phyloP scores from a whole-genome alignment of 805 yeast species.

The Lachancea nothofagi region DNA sequence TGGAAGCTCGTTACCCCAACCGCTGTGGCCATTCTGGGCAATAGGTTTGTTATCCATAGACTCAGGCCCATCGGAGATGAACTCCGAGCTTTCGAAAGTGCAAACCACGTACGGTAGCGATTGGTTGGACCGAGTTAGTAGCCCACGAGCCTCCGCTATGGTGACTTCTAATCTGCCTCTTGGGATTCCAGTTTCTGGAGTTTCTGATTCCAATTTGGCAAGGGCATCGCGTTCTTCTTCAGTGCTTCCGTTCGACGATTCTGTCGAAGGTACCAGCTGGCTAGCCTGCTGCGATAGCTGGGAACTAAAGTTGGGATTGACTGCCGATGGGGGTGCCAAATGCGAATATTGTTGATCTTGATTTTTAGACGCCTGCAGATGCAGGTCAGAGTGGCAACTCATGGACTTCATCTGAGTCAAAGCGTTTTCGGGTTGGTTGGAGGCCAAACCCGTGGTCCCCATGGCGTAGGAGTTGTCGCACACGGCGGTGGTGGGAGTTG shows the following conservation, averaged over 20 bases:
- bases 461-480: slow-evolving; percentile 57
- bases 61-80: slow-evolving; percentile 75
- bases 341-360: not conserved
- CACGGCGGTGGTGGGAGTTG: slow-evolving; percentile 66
- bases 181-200: slow-evolving; percentile 38
- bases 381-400: slow-evolving; percentile 13
- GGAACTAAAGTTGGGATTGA: not conserved
- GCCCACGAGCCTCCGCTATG: slow-evolving; percentile 72
- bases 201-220: not conserved
- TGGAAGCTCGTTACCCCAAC: slow-evolving; percentile 19
- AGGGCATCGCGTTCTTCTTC: slow-evolving; percentile 4
- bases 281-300: slow-evolving; percentile 3
- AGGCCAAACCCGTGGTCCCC: slow-evolving; percentile 55
- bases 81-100: slow-evolving; percentile 87
- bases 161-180: slow-evolving; percentile 79
- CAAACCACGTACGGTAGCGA: slow-evolving; percentile 86
- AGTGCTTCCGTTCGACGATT: not conserved
- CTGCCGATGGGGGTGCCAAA: slow-evolving; percentile 1
- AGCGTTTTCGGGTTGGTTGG: slow-evolving; percentile 32
- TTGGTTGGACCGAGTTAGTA: slow-evolving; percentile 46
- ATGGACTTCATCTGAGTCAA: slow-evolving; percentile 30
- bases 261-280: not conserved
- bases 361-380: slow-evolving; percentile 1
- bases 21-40: slow-evolving; percentile 13
- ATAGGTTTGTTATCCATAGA: slow-evolving; percentile 33